Evolutionary conservation across 371 early-diverging fungal species (phyloP).

Genomic region (Chytridium lagenaria): DNA sequence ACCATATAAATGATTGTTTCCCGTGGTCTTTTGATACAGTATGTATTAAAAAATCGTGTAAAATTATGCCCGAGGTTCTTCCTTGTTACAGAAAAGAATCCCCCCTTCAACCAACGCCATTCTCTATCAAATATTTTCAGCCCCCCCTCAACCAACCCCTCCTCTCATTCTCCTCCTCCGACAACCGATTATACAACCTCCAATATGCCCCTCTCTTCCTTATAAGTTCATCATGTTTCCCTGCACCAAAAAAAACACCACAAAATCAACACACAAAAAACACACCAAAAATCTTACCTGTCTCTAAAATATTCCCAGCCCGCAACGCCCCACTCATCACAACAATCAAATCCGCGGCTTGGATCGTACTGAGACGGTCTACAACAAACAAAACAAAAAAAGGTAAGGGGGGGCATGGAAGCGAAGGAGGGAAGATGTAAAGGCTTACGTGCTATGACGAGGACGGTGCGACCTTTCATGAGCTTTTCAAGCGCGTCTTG

Average conservation of each 20-base stretch:
- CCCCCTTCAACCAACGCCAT: no score
- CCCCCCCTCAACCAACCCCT: background rate
- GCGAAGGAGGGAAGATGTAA: background rate
- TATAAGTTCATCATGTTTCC: slow-evolving; percentile 37
- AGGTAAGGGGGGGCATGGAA: background rate
- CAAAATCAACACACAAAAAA: slow-evolving; percentile 4
- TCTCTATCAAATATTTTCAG: no score
- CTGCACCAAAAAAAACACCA: no score
- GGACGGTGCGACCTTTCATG: slow-evolving; percentile 76
- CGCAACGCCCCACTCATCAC: slow-evolving; percentile 37
- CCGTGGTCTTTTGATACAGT: no score
- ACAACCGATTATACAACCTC: slow-evolving; percentile 26
- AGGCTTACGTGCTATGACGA: slow-evolving; percentile 84
- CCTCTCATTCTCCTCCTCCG: slow-evolving; percentile 13
- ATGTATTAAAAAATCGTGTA: no score
- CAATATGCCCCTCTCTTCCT: slow-evolving; percentile 39
- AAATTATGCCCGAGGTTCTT: no score
- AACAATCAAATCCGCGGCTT: slow-evolving; percentile 46
- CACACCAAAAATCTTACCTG: slow-evolving; percentile 30
- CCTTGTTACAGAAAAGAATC: no score
- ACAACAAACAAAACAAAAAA: background rate
- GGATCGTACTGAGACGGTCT: slow-evolving; percentile 66
- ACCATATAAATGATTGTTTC: no score
- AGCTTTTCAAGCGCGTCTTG: slow-evolving; percentile 81
- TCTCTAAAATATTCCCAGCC: slow-evolving; percentile 46